Conservation (phyloP, 176 grass and related monocot species). For the Musa troglodytarum region DNA sequence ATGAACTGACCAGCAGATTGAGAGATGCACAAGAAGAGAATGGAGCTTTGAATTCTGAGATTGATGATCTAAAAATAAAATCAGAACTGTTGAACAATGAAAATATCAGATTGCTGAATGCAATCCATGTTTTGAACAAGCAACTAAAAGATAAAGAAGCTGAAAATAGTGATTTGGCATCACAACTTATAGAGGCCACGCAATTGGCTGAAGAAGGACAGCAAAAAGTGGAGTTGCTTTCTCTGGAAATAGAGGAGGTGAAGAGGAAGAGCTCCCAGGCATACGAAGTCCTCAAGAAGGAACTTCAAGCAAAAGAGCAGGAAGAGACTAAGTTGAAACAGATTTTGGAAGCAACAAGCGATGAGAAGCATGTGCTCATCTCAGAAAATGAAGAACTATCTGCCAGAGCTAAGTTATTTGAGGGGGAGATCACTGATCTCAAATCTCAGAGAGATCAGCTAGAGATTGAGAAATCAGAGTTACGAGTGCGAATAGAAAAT, state of each 20-base stretch:
- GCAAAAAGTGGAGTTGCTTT: slow-evolving; percentile 24
- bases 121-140: slow-evolving; percentile 20
- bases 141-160: slow-evolving; percentile 31
- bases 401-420: slow-evolving; percentile 30
- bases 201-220: slow-evolving; percentile 21
- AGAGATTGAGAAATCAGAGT: not conserved
- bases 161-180: slow-evolving; percentile 28
- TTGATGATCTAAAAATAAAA: not conserved
- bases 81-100: not conserved
- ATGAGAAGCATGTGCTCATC: slow-evolving; percentile 39
- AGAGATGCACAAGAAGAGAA: slow-evolving; percentile 30
- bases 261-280: slow-evolving; percentile 49
- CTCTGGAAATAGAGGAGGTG: slow-evolving; percentile 35
- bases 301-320: slow-evolving; percentile 30
- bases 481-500: not conserved
- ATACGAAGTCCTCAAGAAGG: slow-evolving; percentile 31
- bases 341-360: slow-evolving; percentile 24
- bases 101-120: not conserved
- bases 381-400: slow-evolving; percentile 29
- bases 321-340: slow-evolving; percentile 35
- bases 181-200: slow-evolving; percentile 28
- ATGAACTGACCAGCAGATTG: slow-evolving; percentile 31
- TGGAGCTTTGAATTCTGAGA: slow-evolving; percentile 26
- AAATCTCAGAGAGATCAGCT: not conserved
- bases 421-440: slow-evolving; percentile 26